Evolutionary conservation across 2,329 filamentous ascomycete species (phyloP), one percentile per base, ranked within the genome.

Genomic region (Colletotrichum trifolii): DNA sequence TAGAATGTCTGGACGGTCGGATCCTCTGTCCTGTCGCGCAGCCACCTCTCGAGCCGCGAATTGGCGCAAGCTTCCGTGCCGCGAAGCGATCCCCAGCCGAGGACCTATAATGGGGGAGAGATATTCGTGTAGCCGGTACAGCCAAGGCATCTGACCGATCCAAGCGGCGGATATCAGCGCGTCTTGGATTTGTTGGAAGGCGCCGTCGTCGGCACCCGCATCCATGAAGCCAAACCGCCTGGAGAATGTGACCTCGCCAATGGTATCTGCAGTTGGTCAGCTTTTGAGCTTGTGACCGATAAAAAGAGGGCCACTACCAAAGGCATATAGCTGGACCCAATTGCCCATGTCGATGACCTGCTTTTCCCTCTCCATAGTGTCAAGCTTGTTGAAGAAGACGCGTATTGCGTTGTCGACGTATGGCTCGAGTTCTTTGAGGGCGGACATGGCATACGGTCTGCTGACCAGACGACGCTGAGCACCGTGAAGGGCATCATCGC

Each of bases 201-300:
- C 55, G 52, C 59, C 52, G 15, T 61, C 59, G 11, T 61, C 59
- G 12, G 59, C 25, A 6, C 46, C 52, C 12, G 50, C 52, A 10
- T 61, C 59, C 59, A 61, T 55, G 34, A 61, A 61, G 38, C 59
- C 59, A 15, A 61, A 61, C 25, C 59, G 52, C 35, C 56, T 56
- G 4, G 52, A 61, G 45, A 61, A 61, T 2, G 59, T 61, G 11
- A 61, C 46, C 36, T 61, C 59, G 2, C 59, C 52, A 15, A 56
- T 61, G 9, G 55, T 50, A 9, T 61, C 59, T 61, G 8, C 34
- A 35, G 34, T 5, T 9, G 25, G 25, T 49, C n/a, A 42, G 1
- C 6, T 10, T 10, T n/a, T 15, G 15, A 4, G 7, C 2, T 46
- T 46, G n/a, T 0, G 42, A 15, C 42, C 15, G n/a, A 45, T 9